Evolutionary conservation across 2,329 filamentous ascomycete species (phyloP), one percentile per base, ranked within the genome.

Genomic region (Hymenoscyphus occultus): DNA sequence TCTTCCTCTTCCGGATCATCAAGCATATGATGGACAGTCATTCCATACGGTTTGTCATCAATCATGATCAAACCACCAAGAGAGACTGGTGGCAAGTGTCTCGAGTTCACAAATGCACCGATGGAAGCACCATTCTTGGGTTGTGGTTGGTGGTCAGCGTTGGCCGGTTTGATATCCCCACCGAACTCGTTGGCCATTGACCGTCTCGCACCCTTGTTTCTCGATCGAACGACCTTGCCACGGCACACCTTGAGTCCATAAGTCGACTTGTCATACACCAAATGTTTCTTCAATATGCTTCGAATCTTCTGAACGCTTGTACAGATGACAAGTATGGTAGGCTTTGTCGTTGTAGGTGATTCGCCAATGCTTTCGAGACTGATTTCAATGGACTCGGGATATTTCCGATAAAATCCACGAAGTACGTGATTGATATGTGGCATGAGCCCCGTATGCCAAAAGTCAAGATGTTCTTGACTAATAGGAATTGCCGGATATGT

Each of bases 21-120:
- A 2, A 98, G 85, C 87, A 98, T 94, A 76, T 98, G 94, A 74
- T 98, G 94, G 0, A 98, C 94, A 28, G 92, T 97, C 91, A 98
- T 95, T 13, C 94, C 94, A 73, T 93, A 95, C 0, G 91, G 86
- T 75, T 90, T 88, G 63, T 90, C 87, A 74, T 98, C 93, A 1
- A 98, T 87, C 39, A 95, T 80, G 51, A 98, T 87, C 3, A 97
- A 83, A 9, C 94, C 94, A 13, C 94, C 94, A 70, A 96, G 93
- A 39, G 92, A 96, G 2, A 96, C 94, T 1, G 94, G 92, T 5
- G 93, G 93, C 2, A 97, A 81, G 74, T 97, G 94, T 56, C 91
- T 88, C 69, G 93, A 87, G 64, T 91, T 90, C 60, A 91, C 88
- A 82, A 92, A 97, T 0, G 93, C 93, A 6, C 94, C 94, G 65